A percentile compares a stretch with the other conserved stretches of the same genome.
Conservation (phyloP, 176 grass and related monocot species). For the Echinochloa phyllopogon region DNA sequence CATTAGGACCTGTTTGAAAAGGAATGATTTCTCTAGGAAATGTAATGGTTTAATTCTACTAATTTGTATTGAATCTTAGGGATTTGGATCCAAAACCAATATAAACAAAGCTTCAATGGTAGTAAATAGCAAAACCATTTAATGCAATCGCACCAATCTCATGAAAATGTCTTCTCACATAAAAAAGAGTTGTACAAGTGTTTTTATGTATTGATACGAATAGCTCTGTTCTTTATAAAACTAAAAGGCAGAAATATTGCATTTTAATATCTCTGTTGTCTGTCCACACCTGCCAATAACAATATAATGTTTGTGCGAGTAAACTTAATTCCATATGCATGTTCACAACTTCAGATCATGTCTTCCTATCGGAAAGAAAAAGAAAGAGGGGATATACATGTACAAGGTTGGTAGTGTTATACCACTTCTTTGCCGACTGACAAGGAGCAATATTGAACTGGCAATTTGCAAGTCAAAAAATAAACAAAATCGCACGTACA, state of each 20-base stretch:
- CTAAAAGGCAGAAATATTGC: background rate
- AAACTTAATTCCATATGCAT: background rate
- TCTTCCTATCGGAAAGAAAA: background rate
- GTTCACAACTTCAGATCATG: background rate
- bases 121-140: background rate
- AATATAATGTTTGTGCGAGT: background rate
- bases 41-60: background rate
- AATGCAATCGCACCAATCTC: background rate
- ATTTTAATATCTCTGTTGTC: background rate
- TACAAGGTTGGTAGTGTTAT: conserved; percentile 21
- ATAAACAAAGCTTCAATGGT: background rate
- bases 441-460: conserved; percentile 3
- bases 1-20: background rate
- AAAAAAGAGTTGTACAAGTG: background rate
- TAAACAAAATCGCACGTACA: conserved; percentile 10
- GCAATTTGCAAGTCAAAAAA: background rate
- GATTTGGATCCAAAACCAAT: background rate
- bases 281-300: background rate
- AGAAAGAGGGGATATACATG: background rate
- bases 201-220: background rate
- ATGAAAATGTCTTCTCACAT: background rate
- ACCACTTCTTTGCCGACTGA: background rate
- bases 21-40: background rate
- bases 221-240: background rate
- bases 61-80: background rate